Evolutionary conservation across 441 rosid species (phyloP).

Genomic region (Erodium trifolium): DNA sequence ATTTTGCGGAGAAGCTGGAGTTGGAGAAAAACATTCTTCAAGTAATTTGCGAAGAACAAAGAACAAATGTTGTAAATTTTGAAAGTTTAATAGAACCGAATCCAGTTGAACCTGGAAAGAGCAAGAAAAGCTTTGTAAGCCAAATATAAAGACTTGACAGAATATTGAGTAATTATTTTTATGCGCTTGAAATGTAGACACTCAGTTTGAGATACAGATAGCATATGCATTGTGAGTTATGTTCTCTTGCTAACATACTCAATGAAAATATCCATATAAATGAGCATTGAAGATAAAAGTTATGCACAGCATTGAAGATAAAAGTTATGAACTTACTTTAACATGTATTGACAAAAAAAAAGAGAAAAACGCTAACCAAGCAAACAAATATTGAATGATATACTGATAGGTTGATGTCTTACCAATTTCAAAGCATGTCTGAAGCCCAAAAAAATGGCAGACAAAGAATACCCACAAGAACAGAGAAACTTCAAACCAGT

Average conservation of each 20-base stretch:
- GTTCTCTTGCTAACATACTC: neutral
- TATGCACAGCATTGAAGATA: neutral
- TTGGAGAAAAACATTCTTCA: constrained; percentile 47
- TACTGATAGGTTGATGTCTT: constrained; percentile 13
- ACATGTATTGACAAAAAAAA: neutral
- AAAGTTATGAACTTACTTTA: constrained; percentile 2
- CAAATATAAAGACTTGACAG: neutral
- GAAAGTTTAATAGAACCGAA: constrained; percentile 57
- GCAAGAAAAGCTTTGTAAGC: constrained; percentile 21
- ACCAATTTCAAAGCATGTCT: constrained; percentile 77
- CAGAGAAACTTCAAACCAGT: constrained; percentile 85
- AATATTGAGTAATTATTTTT: neutral
- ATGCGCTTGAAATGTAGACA: neutral
- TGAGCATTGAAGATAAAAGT: neutral
- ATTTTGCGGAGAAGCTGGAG: constrained; percentile 31
- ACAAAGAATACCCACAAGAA: constrained; percentile 49
- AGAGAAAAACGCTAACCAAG: neutral
- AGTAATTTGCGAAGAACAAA: constrained; percentile 73
- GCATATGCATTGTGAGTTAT: too few relatives aligned
- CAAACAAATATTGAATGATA: constrained; percentile 4
- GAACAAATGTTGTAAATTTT: constrained; percentile 74
- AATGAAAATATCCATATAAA: neutral
- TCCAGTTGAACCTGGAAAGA: constrained; percentile 59
- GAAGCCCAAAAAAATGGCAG: constrained; percentile 58
- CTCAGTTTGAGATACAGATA: neutral